Evolutionary conservation across 345 rosid genomes (phyloP).

Genomic region (Balakata baccata): DNA sequence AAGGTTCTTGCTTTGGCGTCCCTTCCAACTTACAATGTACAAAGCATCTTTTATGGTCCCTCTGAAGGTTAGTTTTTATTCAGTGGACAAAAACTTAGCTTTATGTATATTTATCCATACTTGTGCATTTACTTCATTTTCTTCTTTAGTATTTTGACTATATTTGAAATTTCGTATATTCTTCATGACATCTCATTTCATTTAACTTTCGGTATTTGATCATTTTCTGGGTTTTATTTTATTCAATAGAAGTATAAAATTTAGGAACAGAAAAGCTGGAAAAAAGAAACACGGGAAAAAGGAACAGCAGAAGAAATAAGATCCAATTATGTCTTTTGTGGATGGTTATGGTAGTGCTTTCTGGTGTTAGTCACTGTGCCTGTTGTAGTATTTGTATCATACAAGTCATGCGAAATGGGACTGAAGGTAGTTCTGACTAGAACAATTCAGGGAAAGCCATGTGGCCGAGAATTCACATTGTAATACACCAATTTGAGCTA

Average conservation of each 20-base stretch:
- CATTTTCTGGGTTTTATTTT: not conserved
- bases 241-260: not conserved
- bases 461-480: not conserved
- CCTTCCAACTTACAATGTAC: conserved; percentile 57
- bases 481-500: not conserved
- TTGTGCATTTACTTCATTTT: not conserved
- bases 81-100: not conserved
- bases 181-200: not conserved
- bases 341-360: not conserved
- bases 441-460: not conserved
- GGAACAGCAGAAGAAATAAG: too few relatives aligned
- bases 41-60: conserved; percentile 74
- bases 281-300: not conserved
- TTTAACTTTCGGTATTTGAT: not conserved
- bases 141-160: not conserved
- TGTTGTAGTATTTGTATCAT: not conserved
- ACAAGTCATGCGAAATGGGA: not conserved
- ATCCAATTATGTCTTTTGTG: not conserved
- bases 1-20: conserved; percentile 74
- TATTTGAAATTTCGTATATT: not conserved
- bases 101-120: not conserved
- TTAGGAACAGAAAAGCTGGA: not conserved
- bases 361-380: not conserved
- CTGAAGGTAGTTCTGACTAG: not conserved
- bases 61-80: conserved; percentile 64